A percentile compares a stretch with the other conserved stretches of the same genome.
These are phyloP conservation scores for Macadamia integrifolia DNA, from an alignment of 164 flowering plant species.

Conservation along the genomic window DNA sequence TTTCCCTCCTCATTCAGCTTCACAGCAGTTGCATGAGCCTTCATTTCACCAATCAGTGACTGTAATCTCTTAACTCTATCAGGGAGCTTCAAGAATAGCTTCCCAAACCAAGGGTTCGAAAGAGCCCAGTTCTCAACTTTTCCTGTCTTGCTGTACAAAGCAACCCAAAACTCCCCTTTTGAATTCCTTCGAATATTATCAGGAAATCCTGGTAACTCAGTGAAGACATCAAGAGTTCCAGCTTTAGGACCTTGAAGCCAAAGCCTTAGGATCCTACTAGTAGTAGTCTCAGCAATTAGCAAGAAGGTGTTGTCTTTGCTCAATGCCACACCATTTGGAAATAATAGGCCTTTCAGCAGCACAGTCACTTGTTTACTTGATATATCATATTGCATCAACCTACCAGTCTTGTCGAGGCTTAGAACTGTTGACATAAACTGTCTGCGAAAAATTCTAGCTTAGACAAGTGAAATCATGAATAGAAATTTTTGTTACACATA, in stretches of 20 bases:
- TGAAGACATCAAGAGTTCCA: conserved; percentile 27
- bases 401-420: not conserved
- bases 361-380: conserved; percentile 1
- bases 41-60: not conserved
- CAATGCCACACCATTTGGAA: not conserved
- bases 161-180: conserved; percentile 56
- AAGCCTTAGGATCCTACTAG: conserved; percentile 19
- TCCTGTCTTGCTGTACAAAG: conserved; percentile 26
- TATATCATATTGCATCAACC: conserved; percentile 1
- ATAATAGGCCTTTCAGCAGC: not conserved
- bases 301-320: conserved; percentile 5
- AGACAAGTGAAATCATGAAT: not conserved
- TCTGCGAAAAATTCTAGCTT: not conserved
- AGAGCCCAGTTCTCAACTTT: conserved; percentile 14
- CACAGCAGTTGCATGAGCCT: not conserved
- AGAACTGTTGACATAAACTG: not conserved
- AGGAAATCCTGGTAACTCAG: conserved; percentile 42
- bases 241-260: conserved; percentile 28
- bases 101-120: conserved; percentile 31
- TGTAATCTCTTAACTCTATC: not conserved
- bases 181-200: conserved; percentile 45
- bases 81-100: conserved; percentile 10
- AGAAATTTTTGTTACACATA: too few species aligned
- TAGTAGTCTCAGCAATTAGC: conserved; percentile 27
- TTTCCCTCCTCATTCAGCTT: not conserved